Evolutionary conservation across 805 yeast species (phyloP), one percentile per base, ranked within the genome.

Genomic region (Jamesozyma lodderae): DNA sequence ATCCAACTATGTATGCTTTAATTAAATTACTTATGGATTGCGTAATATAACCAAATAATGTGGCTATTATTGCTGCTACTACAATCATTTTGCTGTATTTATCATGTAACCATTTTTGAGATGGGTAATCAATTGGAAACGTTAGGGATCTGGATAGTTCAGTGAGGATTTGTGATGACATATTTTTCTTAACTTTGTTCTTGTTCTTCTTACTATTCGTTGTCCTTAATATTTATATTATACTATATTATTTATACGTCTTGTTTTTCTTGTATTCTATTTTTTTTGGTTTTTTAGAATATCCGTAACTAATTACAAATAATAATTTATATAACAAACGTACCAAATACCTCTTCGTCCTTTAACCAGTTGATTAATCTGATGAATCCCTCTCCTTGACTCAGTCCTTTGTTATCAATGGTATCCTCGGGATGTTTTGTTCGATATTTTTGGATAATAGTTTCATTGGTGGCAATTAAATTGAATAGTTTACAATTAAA

Each of bases 11-110:
- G 47, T 36, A 57, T 57, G 17, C 24, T 9, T 23, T 14, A 7
- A 73, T 44, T 6, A 71, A 51, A 31, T 55, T 45, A 4, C 47
- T 37, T 4, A 80, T 49, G 36, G 76, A 67, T 42, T 72, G 73
- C 19, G 70, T 47, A 1, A 64, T 31, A 35, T 68, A 67, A 0
- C 87, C 86, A 33, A 64, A 53, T 0, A 71, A 22, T 31, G 71
- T 61, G n/a, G 77, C 60, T 17, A 68, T 26, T 9, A 66, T 30
- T 1, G 57, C 52, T 16, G 57, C 58, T 6, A 42, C 33, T 7
- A 44, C 26, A 6, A 61, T 43, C 0, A 47, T 41, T 4, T 40
- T 36, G 19, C 40, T 41, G 11, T 47, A 45, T 16, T 51, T 29
- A 6, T 36, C 33, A 11, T 45, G 49, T 4, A 57, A 45, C 14